A percentile compares a stretch with the other conserved stretches of the same genome.
Conservation (phyloP, 2,329 filamentous ascomycete species). For the Colletotrichum sp. region DNA sequence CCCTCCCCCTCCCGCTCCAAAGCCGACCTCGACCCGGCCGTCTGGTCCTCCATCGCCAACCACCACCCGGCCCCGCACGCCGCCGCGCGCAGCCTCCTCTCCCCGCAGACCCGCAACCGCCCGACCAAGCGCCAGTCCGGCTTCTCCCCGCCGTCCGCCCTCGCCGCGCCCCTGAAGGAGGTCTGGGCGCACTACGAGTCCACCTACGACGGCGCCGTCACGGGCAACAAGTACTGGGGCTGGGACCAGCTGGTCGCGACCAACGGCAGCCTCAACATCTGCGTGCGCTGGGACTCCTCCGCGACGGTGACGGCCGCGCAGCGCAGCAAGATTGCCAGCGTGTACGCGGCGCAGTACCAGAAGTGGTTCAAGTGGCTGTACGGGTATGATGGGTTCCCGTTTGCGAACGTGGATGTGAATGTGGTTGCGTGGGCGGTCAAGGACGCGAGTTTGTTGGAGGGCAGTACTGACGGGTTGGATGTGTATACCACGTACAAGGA, state of each 20-base stretch:
- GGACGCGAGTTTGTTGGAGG: constrained; percentile 39
- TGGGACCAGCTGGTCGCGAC: constrained; percentile 36
- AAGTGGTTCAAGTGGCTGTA: constrained; percentile 48
- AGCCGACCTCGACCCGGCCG: background rate
- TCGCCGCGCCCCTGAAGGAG: constrained; percentile 27
- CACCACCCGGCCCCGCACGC: background rate
- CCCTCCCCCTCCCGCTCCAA: background rate
- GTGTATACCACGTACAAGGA: constrained; percentile 45
- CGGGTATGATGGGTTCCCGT: constrained; percentile 50
- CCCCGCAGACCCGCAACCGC: constrained; percentile 23
- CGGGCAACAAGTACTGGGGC: constrained; percentile 34
- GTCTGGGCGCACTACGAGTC: constrained; percentile 34
- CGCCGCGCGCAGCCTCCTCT: constrained; percentile 23
- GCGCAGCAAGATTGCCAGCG: constrained; percentile 39
- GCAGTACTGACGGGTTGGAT: constrained; percentile 37
- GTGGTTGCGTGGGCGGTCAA: constrained; percentile 49
- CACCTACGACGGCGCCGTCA: constrained; percentile 28
- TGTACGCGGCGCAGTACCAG: constrained; percentile 38
- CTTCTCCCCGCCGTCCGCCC: constrained; percentile 31
- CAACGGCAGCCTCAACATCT: constrained; percentile 38
- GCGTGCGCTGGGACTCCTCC: constrained; percentile 49
- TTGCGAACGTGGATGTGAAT: constrained; percentile 39
- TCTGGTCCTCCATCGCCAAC: background rate
- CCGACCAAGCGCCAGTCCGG: constrained; percentile 30
- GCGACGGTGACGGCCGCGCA: constrained; percentile 39